Evolutionary conservation across 768 basidiomycete species (phyloP).

Genomic region (Amanita pallidorosea): DNA sequence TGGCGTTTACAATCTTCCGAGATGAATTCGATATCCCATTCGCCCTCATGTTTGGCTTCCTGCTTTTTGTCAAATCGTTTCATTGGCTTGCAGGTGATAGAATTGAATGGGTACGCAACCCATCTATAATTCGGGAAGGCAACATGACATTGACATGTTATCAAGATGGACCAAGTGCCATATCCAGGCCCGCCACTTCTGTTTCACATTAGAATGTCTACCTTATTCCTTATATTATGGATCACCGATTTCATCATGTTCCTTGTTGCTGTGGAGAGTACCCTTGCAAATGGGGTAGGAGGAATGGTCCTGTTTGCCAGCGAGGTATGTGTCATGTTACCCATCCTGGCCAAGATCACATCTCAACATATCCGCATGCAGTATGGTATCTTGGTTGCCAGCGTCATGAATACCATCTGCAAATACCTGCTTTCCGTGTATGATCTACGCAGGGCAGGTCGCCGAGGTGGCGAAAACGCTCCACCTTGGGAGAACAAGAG

Average conservation of each 20-base stretch:
- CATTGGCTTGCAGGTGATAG: conserved; percentile 96
- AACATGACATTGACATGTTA: neutral
- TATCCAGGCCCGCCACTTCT: conserved; percentile 72
- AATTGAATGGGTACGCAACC: conserved; percentile 78
- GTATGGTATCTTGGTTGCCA: conserved; percentile 87
- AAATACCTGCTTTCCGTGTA: conserved; percentile 78
- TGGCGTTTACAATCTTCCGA: conserved; percentile 96
- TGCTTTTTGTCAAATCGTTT: conserved; percentile 93
- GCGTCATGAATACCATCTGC: conserved; percentile 61
- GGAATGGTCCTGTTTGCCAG: conserved; percentile 94
- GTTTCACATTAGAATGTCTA: conserved; percentile 80
- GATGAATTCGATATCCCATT: conserved; percentile 93
- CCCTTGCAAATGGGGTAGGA: conserved; percentile 68
- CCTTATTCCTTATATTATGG: conserved; percentile 69
- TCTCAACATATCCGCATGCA: conserved; percentile 19
- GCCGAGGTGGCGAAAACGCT: conserved; percentile 72
- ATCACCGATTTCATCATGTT: conserved; percentile 69
- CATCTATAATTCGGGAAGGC: neutral
- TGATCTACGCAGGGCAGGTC: conserved; percentile 72
- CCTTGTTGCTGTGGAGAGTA: conserved; percentile 69
- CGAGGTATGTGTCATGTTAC: conserved; percentile 46
- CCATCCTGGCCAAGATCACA: conserved; percentile 1
- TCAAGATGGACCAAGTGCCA: conserved; percentile 93
- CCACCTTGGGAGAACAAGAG: conserved; percentile 97
- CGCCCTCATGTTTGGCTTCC: conserved; percentile 86